Conservation (phyloP, 331 rosid species). For the Malus hybrid region DNA sequence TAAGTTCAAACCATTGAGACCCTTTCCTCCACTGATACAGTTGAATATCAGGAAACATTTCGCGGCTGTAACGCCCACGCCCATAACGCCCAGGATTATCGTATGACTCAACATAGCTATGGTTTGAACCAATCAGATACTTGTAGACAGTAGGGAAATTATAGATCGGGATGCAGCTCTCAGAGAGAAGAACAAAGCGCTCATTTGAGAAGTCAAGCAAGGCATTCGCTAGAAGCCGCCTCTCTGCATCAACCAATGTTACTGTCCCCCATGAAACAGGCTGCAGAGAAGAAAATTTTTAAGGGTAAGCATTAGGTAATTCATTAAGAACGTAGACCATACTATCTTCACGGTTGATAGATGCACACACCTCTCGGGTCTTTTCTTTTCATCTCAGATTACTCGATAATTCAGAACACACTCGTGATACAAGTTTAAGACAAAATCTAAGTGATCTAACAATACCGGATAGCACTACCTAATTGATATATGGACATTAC, state of each 20-base stretch:
- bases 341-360: not conserved
- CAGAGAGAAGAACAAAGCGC: slow-evolving; percentile 84
- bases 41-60: slow-evolving; percentile 73
- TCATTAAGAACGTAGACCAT: not conserved
- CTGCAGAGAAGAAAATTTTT: slow-evolving; percentile 26
- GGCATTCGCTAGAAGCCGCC: slow-evolving; percentile 88
- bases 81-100: slow-evolving; percentile 94
- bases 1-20: slow-evolving; percentile 85
- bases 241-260: slow-evolving; percentile 78
- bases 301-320: not conserved
- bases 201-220: slow-evolving; percentile 85
- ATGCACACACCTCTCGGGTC: not conserved
- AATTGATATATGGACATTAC: not conserved
- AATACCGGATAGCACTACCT: not conserved
- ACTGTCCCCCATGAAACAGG: slow-evolving; percentile 79
- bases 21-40: slow-evolving; percentile 94
- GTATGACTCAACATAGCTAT: slow-evolving; percentile 79
- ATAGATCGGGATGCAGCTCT: slow-evolving; percentile 92
- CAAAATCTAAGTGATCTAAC: not conserved
- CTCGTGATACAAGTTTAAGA: not conserved
- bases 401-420: not conserved
- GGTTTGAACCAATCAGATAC: slow-evolving; percentile 54
- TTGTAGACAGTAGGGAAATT: slow-evolving; percentile 70
- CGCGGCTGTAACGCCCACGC: slow-evolving; percentile 86
- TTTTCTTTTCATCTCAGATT: not conserved